These are phyloP conservation scores for Penicilliopsis zonata DNA, from an alignment of 495 filamentous ascomycete species.

Conservation along the genomic window DNA sequence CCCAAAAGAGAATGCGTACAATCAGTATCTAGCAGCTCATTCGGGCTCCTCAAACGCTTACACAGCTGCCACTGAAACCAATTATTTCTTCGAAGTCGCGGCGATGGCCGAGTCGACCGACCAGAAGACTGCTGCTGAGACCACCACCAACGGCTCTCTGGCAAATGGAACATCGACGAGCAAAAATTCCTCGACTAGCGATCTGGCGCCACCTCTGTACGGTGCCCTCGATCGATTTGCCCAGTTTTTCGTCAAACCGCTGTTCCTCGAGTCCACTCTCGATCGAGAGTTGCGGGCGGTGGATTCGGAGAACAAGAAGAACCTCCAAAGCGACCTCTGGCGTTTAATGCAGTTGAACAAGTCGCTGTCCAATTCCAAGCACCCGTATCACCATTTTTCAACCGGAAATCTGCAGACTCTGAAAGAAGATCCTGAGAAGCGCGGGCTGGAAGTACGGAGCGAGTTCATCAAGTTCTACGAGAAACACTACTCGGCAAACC, in stretches of 20 bases:
- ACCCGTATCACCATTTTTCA: slow-evolving; percentile 93
- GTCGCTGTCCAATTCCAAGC: slow-evolving; percentile 74
- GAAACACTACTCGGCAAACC: slow-evolving; percentile 86
- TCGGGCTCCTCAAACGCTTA: slow-evolving; percentile 93
- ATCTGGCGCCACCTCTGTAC: slow-evolving; percentile 54
- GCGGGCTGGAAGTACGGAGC: slow-evolving; percentile 77
- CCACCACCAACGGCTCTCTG: slow-evolving; percentile 11
- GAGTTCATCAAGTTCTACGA: slow-evolving; percentile 93
- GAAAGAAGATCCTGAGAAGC: slow-evolving; percentile 68
- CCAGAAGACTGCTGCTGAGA: slow-evolving; percentile 16
- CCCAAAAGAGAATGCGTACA: slow-evolving; percentile 92
- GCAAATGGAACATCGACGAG: slow-evolving; percentile 7
- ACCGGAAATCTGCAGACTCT: slow-evolving; percentile 88
- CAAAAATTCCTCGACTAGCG: slow-evolving; percentile 3
- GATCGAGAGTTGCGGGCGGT: slow-evolving; percentile 89
- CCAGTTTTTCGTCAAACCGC: slow-evolving; percentile 89
- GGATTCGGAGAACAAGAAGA: slow-evolving; percentile 99
- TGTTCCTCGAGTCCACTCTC: slow-evolving; percentile 81
- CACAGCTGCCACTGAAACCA: slow-evolving; percentile 86
- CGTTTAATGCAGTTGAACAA: slow-evolving; percentile 86
- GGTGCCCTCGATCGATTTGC: slow-evolving; percentile 92
- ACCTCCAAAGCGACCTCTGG: slow-evolving; percentile 92
- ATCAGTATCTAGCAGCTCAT: slow-evolving; percentile 77
- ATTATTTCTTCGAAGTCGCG: slow-evolving; percentile 95
- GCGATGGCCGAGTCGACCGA: slow-evolving; percentile 46